Evolutionary conservation across 352 stramenopile species (phyloP), one percentile per base, ranked within the genome.

Genomic region (Phytophthora meadii): DNA sequence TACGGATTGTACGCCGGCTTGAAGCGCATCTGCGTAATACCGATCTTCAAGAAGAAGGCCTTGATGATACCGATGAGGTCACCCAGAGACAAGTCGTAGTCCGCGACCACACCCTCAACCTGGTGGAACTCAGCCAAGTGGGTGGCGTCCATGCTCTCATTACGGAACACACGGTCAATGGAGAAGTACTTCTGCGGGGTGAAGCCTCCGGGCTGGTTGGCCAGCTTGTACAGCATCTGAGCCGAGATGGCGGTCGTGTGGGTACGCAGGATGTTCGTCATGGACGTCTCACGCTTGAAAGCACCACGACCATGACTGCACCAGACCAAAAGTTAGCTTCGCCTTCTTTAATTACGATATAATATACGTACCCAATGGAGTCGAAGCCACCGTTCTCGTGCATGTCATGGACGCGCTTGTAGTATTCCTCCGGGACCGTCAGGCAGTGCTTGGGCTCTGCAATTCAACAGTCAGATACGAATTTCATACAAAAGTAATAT

Each of bases 1-100:
- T 99, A 99, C 32, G 98, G 98, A 80, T 99, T 99, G 87, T 99
- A 99, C 24, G 98, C 98, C 15, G 98, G 98, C 87, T 99, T 99
- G 92, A 99, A 99, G 77, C 97, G 97, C 73, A 99, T 94, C 79
- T 99, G 82, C 28, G 93, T 98, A 71, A 98, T 98, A 49, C 93
- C 93, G 36, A 98, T 98, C 76, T 99, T 99, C 51, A 97, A 87
- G 84, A 99, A 99, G 86, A 99, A 99, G n/a, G 97, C 97, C 75
- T 98, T 96, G 82, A 99, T 99, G 27, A 98, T 97, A 55, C 98
- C 97, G 70, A 99, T 99, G 60, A 99, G 88, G 75, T 99, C 97
- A 57, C 97, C 98, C 10, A 99, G 85, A 53, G 87, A 98, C 34
- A 99, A 80, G 77, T 99, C 94, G 73, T 99, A 99, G 90, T 99